Percentiles rank a stretch among this genome's conserved stretches.
Conservation (phyloP, 2,329 filamentous ascomycete genomes). For the Davidsoniella virescens region DNA sequence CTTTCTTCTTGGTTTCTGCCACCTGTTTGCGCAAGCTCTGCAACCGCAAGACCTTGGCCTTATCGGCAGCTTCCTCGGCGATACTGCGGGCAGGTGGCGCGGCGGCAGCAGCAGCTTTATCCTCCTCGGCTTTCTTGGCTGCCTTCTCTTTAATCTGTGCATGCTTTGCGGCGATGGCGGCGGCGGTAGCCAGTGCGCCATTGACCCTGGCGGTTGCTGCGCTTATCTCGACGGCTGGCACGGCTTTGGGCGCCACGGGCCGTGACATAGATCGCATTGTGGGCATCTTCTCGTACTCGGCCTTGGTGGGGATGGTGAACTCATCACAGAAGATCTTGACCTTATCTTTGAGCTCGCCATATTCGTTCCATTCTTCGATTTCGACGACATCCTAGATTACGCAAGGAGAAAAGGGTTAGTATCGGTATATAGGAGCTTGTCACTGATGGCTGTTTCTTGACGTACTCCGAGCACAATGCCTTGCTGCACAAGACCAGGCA, state of each 20-base stretch:
- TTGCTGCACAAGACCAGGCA: slow-evolving; percentile 78
- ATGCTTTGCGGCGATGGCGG: slow-evolving; percentile 15
- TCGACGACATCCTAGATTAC: slow-evolving; percentile 64
- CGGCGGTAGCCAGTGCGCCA: slow-evolving; percentile 12
- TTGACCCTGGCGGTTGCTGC: slow-evolving; percentile 13
- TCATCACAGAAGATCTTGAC: slow-evolving; percentile 54
- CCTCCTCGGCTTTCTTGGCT: slow-evolving; percentile 4
- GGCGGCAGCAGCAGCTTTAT: slow-evolving; percentile 16
- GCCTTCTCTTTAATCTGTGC: slow-evolving; percentile 11
- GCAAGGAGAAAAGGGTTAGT: not conserved
- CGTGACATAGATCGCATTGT: slow-evolving; percentile 11
- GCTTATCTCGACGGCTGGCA: slow-evolving; percentile 1
- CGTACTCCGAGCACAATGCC: slow-evolving; percentile 72
- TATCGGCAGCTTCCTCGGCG: slow-evolving; percentile 49
- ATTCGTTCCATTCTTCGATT: slow-evolving; percentile 98
- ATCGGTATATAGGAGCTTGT: not conserved
- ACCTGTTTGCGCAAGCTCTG: slow-evolving; percentile 38
- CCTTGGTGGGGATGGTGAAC: slow-evolving; percentile 38
- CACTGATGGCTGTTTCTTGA: slow-evolving; percentile 16
- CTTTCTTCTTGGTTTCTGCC: slow-evolving; percentile 24
- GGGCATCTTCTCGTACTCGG: slow-evolving; percentile 24
- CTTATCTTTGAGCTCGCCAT: slow-evolving; percentile 81
- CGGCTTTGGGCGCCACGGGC: slow-evolving; percentile 18
- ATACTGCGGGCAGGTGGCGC: slow-evolving; percentile 34
- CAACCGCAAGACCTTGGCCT: slow-evolving; percentile 43